Conservation (phyloP, 2,329 filamentous ascomycete genomes). For the Neofusicoccum kwambonambiense region DNA sequence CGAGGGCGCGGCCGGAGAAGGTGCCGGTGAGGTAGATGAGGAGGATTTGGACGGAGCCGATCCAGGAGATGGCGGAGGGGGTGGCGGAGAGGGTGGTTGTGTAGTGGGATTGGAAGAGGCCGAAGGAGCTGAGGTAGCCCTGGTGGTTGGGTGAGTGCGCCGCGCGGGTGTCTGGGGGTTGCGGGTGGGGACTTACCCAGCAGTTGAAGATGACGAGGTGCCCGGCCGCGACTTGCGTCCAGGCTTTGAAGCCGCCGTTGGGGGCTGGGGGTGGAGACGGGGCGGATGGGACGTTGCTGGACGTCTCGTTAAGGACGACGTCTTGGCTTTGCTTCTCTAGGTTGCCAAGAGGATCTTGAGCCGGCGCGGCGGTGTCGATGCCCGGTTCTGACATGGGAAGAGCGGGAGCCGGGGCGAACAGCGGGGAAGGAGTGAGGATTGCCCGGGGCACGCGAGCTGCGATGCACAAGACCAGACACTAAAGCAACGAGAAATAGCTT, state of each 20-base stretch:
- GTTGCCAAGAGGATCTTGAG: too few species aligned
- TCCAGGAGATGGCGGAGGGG: conserved; percentile 49
- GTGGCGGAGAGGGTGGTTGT: conserved; percentile 27
- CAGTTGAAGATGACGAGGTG: conserved; percentile 21
- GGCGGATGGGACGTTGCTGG: background rate
- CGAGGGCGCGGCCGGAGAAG: conserved; percentile 44
- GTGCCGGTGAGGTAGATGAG: conserved; percentile 45
- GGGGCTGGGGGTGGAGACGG: conserved; percentile 24
- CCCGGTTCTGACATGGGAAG: too few species aligned
- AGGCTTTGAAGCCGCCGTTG: conserved; percentile 55
- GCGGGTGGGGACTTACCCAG: conserved; percentile 30
- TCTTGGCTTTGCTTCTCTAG: too few species aligned
- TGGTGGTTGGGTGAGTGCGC: too few species aligned
- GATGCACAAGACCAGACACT: too few species aligned
- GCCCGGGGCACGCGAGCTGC: too few species aligned
- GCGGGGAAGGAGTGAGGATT: too few species aligned
- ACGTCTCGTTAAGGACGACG: too few species aligned
- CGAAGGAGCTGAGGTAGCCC: conserved; percentile 53
- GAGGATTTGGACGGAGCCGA: conserved; percentile 49
- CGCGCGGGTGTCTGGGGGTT: too few species aligned
- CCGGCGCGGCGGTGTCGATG: too few species aligned
- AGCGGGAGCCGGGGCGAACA: too few species aligned
- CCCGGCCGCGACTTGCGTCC: conserved; percentile 34
- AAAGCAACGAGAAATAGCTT: too few species aligned
- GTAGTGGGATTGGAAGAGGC: conserved; percentile 57